These are phyloP conservation scores for Leccinum olivaceopallidum DNA, from an alignment of 768 basidiomycete genomes.

Conservation along the genomic window DNA sequence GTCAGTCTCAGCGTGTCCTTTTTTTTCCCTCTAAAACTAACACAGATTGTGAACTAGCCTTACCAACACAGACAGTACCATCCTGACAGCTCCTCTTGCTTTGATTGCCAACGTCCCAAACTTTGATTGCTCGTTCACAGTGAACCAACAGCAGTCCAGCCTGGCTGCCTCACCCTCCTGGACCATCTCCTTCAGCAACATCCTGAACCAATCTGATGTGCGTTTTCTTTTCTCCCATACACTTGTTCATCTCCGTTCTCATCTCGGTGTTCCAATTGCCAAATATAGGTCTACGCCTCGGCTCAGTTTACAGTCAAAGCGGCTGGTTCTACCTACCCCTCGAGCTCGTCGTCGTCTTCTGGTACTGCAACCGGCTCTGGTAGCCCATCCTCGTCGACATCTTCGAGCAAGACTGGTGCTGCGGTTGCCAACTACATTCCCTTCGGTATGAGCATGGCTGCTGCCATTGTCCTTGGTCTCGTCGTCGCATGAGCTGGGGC, in stretches of 20 bases:
- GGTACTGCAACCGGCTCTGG: slow-evolving; percentile 27
- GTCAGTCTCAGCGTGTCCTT: slow-evolving; percentile 26
- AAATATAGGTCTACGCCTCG: slow-evolving; percentile 56
- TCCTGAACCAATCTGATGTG: slow-evolving; percentile 53
- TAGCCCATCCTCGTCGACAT: slow-evolving; percentile 19
- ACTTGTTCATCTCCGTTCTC: background rate
- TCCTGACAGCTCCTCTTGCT: slow-evolving; percentile 39
- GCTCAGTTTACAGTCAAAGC: slow-evolving; percentile 62
- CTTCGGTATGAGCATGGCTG: slow-evolving; percentile 30
- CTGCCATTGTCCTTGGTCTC: slow-evolving; percentile 28
- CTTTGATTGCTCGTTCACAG: slow-evolving; percentile 56
- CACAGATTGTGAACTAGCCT: slow-evolving; percentile 34
- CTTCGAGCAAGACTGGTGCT: slow-evolving; percentile 12
- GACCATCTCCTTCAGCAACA: slow-evolving; percentile 50
- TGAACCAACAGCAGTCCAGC: slow-evolving; percentile 47
- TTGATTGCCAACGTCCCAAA: slow-evolving; percentile 53
- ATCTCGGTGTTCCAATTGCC: background rate
- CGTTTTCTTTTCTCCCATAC: slow-evolving; percentile 24
- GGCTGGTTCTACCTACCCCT: slow-evolving; percentile 52
- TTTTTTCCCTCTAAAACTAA: slow-evolving; percentile 5
- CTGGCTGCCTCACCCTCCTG: slow-evolving; percentile 47
- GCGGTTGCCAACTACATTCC: slow-evolving; percentile 25
- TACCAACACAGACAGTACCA: slow-evolving; percentile 41
- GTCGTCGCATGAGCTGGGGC: slow-evolving; percentile 23
- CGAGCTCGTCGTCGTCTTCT: slow-evolving; percentile 30